phyloP scores from a whole-genome alignment of 495 filamentous ascomycete species.

The Neurospora tetraspora region DNA sequence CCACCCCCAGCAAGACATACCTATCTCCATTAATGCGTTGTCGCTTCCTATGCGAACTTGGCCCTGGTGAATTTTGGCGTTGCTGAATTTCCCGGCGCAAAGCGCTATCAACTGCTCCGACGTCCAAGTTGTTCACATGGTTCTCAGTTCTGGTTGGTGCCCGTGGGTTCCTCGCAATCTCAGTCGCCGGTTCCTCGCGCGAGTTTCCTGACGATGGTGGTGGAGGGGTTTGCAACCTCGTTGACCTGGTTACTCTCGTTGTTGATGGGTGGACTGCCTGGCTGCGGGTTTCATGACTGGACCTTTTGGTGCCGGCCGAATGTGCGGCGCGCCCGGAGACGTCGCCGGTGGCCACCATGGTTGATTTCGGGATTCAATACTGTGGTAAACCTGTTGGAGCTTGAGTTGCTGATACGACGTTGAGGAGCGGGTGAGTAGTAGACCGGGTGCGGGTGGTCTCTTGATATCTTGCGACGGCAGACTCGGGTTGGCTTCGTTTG shows the following conservation, averaged over 20 bases:
- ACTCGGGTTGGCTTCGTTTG: not conserved
- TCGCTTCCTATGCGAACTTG: conserved; percentile 77
- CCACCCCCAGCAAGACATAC: conserved; percentile 25
- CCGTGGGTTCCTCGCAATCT: conserved; percentile 16
- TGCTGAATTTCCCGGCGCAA: conserved; percentile 28
- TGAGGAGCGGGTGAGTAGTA: not conserved
- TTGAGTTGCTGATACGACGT: not conserved
- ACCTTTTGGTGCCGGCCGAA: conserved; percentile 26
- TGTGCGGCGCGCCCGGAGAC: conserved; percentile 13
- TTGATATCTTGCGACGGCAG: not conserved
- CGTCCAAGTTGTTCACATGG: conserved; percentile 21
- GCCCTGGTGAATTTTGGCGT: conserved; percentile 59
- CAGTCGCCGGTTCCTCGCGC: conserved; percentile 24
- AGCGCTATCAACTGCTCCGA: conserved; percentile 25
- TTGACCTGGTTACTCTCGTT: conserved; percentile 15
- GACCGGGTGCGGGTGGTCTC: not conserved
- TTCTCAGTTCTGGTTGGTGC: conserved; percentile 19
- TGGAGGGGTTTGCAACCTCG: conserved; percentile 29
- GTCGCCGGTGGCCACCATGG: conserved; percentile 31
- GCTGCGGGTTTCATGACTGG: conserved; percentile 22
- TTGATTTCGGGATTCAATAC: not conserved
- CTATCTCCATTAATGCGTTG: conserved; percentile 79
- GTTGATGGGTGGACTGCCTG: conserved; percentile 8
- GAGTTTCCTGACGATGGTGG: conserved; percentile 25
- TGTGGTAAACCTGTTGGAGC: not conserved